Evolutionary conservation across 257 asterid species (phyloP).

Genomic region (Ehretia macrophylla): DNA sequence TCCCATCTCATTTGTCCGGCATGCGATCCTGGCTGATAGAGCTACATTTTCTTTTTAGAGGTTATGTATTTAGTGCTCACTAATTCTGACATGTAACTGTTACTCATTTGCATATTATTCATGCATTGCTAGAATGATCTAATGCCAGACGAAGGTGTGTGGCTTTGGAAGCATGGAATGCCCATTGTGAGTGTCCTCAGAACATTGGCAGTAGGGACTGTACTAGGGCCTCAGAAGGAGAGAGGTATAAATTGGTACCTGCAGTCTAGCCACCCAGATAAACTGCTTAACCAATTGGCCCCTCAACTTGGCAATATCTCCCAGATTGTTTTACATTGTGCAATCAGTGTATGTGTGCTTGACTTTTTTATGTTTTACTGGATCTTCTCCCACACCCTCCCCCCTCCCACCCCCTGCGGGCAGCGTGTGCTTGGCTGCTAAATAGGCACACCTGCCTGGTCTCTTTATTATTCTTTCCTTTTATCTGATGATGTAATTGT

Average conservation of each 20-base stretch:
- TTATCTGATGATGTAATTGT: constrained; percentile 8
- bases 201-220: constrained; percentile 63
- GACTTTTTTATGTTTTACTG: constrained; percentile 2
- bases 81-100: constrained; percentile 13
- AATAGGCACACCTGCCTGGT: too few species aligned
- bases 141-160: constrained; percentile 69
- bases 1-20: constrained; percentile 16
- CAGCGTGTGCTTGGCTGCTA: not conserved
- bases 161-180: constrained; percentile 88
- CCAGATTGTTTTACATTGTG: constrained; percentile 52
- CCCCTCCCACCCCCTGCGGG: not conserved
- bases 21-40: constrained; percentile 2
- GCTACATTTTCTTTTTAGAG: not conserved
- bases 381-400: not conserved
- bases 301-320: constrained; percentile 53
- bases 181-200: constrained; percentile 66
- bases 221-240: constrained; percentile 78
- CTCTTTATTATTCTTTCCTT: not conserved
- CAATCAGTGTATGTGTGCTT: constrained; percentile 61
- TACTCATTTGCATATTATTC: constrained; percentile 21
- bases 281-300: constrained; percentile 59
- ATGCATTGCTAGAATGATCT: constrained; percentile 69
- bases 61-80: constrained; percentile 5
- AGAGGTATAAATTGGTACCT: constrained; percentile 76
- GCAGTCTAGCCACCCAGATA: constrained; percentile 61